These are phyloP conservation scores for Monosporascus sp. DNA, from an alignment of 2,329 filamentous ascomycete genomes.

Conservation along the genomic window DNA sequence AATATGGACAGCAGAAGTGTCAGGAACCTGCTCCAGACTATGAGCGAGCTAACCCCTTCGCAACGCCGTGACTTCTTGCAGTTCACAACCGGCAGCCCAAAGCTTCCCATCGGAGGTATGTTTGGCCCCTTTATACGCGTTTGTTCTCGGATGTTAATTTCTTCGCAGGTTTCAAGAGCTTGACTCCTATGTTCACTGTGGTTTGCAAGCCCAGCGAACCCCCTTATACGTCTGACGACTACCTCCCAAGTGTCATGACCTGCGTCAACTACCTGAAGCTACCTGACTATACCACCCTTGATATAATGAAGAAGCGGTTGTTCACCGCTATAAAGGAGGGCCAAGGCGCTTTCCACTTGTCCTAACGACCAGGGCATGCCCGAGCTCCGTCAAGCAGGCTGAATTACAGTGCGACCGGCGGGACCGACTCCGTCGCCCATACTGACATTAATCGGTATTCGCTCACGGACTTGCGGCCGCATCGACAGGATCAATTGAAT, in stretches of 20 bases:
- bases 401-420: background rate
- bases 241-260: slow-evolving; percentile 99
- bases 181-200: slow-evolving; percentile 98
- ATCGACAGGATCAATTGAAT: no score
- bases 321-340: slow-evolving; percentile 87
- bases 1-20: slow-evolving; percentile 98
- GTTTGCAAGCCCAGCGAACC: slow-evolving; percentile 98
- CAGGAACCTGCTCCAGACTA: slow-evolving; percentile 84
- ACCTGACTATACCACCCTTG: slow-evolving; percentile 81
- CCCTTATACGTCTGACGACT: slow-evolving; percentile 91
- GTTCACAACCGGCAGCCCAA: slow-evolving; percentile 96
- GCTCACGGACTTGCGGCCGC: no score
- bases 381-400: background rate
- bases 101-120: slow-evolving; percentile 94
- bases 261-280: slow-evolving; percentile 99
- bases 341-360: slow-evolving; percentile 95
- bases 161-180: slow-evolving; percentile 78
- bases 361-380: slow-evolving; percentile 41
- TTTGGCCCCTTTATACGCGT: slow-evolving; percentile 14
- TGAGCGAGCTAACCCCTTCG: slow-evolving; percentile 75
- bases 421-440: no score
- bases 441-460: no score
- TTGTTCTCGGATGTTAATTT: slow-evolving; percentile 25
- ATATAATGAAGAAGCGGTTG: slow-evolving; percentile 73
- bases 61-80: slow-evolving; percentile 92